These are phyloP conservation scores for Oryza glaberrima DNA, from an alignment of 176 grass and related monocot genomes.

Conservation along the genomic window DNA sequence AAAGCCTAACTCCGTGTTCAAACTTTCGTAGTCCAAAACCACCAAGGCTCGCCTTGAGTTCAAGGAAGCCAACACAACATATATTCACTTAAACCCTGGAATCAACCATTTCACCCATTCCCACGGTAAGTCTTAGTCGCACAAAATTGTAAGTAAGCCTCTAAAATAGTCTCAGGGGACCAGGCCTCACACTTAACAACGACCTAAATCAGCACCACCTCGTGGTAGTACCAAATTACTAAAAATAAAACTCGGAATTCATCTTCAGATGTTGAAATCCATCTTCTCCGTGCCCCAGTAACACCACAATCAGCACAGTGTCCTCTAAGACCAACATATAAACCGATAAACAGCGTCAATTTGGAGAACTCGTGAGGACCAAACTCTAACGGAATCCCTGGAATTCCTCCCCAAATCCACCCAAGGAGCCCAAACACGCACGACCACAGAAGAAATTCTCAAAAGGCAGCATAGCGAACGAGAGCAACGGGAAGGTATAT, in stretches of 20 bases:
- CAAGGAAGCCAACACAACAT: background rate
- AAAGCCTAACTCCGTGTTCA: background rate
- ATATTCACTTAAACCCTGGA: background rate
- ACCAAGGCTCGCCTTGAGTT: background rate
- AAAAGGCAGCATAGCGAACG: background rate
- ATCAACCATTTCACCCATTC: background rate
- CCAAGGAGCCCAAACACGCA: conserved; percentile 4
- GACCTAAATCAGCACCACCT: conserved; percentile 34
- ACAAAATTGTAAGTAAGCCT: background rate
- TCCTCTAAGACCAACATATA: background rate
- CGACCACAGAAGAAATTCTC: background rate
- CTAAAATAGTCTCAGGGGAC: background rate
- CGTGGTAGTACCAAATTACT: background rate
- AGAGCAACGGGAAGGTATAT: background rate
- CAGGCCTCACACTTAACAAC: background rate
- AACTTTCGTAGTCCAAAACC: background rate
- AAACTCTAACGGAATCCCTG: background rate
- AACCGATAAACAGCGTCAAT: conserved; percentile 12
- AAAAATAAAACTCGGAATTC: conserved; percentile 18
- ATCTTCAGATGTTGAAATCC: conserved; percentile 25
- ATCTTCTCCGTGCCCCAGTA: background rate
- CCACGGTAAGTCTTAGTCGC: too few relatives aligned
- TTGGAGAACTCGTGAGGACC: conserved; percentile 1
- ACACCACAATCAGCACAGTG: conserved; percentile 8
- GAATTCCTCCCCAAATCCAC: background rate